Conservation (phyloP, 768 basidiomycete genomes). For the Lactarius indigo region DNA sequence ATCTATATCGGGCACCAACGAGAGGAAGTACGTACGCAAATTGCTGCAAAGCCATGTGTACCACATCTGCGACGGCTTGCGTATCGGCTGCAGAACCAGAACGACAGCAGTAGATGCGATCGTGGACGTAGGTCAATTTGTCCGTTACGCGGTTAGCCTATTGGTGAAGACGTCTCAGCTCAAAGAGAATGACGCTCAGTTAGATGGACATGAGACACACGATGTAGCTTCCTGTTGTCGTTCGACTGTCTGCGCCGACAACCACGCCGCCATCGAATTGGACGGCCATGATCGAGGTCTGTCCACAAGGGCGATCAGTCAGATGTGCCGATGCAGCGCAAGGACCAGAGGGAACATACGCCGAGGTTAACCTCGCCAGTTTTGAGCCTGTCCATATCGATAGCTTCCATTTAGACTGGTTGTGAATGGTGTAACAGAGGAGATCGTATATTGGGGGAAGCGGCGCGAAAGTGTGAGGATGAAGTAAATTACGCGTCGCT, state of each 20-base stretch:
- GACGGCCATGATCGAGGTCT: slow-evolving; percentile 99
- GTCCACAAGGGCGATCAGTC: slow-evolving; percentile 8
- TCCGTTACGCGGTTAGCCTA: slow-evolving; percentile 98
- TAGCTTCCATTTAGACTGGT: slow-evolving; percentile 44
- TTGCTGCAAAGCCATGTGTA: slow-evolving; percentile 79
- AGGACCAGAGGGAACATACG: slow-evolving; percentile 47
- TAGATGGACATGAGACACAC: slow-evolving; percentile 42
- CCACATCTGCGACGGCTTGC: slow-evolving; percentile 90
- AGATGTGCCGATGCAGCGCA: not conserved
- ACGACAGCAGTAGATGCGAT: slow-evolving; percentile 98
- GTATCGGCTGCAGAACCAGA: slow-evolving; percentile 98
- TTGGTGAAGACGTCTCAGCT: not conserved
- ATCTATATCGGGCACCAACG: not conserved
- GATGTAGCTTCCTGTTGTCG: slow-evolving; percentile 95
- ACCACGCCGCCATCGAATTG: slow-evolving; percentile 94
- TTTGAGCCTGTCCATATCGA: slow-evolving; percentile 88
- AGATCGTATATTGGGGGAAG: slow-evolving; percentile 21
- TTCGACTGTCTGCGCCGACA: slow-evolving; percentile 95
- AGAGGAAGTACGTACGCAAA: slow-evolving; percentile 48
- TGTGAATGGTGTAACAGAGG: slow-evolving; percentile 27
- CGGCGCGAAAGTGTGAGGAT: slow-evolving; percentile 21
- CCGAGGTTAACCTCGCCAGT: slow-evolving; percentile 95
- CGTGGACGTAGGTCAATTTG: slow-evolving; percentile 94
- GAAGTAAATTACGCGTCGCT: slow-evolving; percentile 38
- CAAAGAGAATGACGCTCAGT: not conserved